phyloP scores from a whole-genome alignment of 352 stramenopile genomes.

The Pythium grandisporangium region DNA sequence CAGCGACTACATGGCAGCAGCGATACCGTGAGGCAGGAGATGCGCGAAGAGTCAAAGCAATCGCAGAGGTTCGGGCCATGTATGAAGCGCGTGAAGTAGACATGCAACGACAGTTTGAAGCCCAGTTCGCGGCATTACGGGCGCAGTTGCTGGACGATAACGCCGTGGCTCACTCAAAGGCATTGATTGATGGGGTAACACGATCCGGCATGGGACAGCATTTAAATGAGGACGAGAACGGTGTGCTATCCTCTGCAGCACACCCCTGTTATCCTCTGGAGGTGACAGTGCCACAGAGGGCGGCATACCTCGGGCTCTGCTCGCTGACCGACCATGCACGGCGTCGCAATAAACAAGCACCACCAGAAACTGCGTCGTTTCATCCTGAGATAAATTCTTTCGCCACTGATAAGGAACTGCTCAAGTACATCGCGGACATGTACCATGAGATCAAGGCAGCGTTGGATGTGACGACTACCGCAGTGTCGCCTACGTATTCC shows the following conservation, averaged over 20 bases:
- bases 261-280: no score
- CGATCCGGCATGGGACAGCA: no score
- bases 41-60: slow-evolving; percentile 29
- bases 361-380: neutral
- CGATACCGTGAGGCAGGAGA: no score
- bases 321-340: slow-evolving; percentile 23
- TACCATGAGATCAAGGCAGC: slow-evolving; percentile 20
- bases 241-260: no score
- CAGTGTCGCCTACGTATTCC: no score
- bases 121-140: slow-evolving; percentile 23
- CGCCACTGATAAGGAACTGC: slow-evolving; percentile 11
- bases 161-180: no score
- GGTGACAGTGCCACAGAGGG: slow-evolving; percentile 1
- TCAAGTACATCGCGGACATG: slow-evolving; percentile 26
- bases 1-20: neutral
- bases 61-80: slow-evolving; percentile 35
- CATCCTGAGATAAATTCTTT: slow-evolving; percentile 24
- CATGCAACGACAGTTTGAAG: slow-evolving; percentile 32
- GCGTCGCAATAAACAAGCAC: neutral
- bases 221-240: no score
- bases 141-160: slow-evolving; percentile 16
- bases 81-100: slow-evolving; percentile 41
- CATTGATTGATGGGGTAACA: no score
- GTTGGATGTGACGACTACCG: neutral
- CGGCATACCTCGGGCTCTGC: slow-evolving; percentile 36